These are phyloP conservation scores for Cladosporium sp. DNA, from an alignment of 2,329 filamentous ascomycete genomes.

Conservation along the genomic window DNA sequence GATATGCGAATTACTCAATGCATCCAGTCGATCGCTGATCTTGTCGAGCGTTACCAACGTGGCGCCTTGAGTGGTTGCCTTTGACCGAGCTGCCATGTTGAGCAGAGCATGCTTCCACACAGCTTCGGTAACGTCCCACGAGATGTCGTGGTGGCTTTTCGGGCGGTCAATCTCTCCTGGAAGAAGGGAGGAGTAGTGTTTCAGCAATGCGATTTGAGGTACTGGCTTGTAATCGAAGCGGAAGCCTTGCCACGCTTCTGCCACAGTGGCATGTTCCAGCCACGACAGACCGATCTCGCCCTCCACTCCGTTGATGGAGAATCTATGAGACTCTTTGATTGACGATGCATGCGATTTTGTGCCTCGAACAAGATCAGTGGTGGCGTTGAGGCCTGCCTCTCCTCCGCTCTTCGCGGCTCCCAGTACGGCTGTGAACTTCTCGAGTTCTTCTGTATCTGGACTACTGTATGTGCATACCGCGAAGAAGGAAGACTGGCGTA, in stretches of 20 bases:
- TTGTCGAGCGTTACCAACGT: neutral
- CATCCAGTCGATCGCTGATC: neutral
- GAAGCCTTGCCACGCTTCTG: conserved; percentile 15
- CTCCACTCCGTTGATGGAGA: neutral
- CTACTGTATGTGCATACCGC: conserved; percentile 9
- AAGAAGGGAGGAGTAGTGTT: conserved; percentile 11
- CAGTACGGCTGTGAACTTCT: neutral
- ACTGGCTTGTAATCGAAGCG: conserved; percentile 10
- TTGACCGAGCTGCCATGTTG: conserved; percentile 7
- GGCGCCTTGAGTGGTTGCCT: neutral
- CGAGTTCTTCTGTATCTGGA: neutral
- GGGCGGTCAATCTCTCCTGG: conserved; percentile 5
- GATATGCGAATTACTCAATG: neutral
- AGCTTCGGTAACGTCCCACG: neutral
- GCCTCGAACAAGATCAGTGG: conserved; percentile 10
- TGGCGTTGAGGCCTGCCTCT: neutral
- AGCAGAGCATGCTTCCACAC: conserved; percentile 8
- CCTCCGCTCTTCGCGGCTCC: neutral
- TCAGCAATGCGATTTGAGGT: conserved; percentile 7
- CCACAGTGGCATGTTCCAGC: neutral
- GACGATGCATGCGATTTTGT: neutral
- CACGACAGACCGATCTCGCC: neutral
- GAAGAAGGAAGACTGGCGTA: conserved; percentile 8
- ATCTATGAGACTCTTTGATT: conserved; percentile 3
- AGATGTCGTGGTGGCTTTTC: neutral